Percentiles rank a stretch among this genome's conserved stretches.
These are phyloP conservation scores for Neofusicoccum sp. DNA, from an alignment of 2,329 filamentous ascomycete species.

Conservation along the genomic window DNA sequence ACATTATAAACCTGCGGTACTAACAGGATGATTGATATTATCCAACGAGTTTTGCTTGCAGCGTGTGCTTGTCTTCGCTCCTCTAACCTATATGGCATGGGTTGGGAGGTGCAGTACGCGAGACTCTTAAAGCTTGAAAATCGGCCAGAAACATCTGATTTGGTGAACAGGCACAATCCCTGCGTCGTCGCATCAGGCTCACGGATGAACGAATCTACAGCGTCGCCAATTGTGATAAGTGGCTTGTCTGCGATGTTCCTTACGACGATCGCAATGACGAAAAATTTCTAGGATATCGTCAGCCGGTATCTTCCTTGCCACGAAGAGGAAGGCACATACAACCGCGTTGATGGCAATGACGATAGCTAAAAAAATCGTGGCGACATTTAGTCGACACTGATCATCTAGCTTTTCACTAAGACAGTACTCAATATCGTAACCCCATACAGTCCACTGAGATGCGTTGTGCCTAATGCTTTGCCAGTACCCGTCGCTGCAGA, in stretches of 20 bases:
- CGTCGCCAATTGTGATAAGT: constrained; percentile 27
- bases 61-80: not conserved
- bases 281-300: not conserved
- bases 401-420: too few species aligned
- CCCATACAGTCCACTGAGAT: too few species aligned
- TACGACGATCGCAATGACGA: not conserved
- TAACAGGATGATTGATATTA: not conserved
- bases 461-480: too few species aligned
- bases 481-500: too few species aligned
- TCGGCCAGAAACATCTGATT: not conserved
- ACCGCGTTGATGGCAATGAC: too few species aligned
- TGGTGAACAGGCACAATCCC: not conserved
- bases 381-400: too few species aligned
- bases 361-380: too few species aligned
- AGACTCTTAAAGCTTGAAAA: not conserved
- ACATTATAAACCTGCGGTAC: not conserved
- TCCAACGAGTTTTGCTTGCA: not conserved
- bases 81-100: not conserved
- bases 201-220: constrained; percentile 24
- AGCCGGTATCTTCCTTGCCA: too few species aligned
- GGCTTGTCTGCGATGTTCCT: constrained; percentile 11
- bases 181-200: constrained; percentile 2
- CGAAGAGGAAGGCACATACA: too few species aligned
- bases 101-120: not conserved
- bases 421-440: too few species aligned